A percentile compares a stretch with the other conserved stretches of the same genome.
These are phyloP conservation scores for Cucumis melo DNA, from an alignment of 306 rosid species.

Conservation along the genomic window DNA sequence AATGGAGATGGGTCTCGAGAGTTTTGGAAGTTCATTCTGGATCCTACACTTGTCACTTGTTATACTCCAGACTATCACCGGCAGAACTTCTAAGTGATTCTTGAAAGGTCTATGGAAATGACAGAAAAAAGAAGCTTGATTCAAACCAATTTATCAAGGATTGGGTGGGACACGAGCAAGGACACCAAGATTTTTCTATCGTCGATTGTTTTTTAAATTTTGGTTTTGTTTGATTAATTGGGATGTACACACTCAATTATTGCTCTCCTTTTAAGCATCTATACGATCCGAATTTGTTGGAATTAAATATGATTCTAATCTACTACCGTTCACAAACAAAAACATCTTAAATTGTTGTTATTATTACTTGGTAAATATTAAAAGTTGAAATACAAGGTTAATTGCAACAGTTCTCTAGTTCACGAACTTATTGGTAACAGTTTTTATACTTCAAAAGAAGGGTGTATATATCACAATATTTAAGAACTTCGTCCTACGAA, in stretches of 20 bases:
- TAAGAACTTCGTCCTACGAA: no score
- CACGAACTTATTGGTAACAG: background rate
- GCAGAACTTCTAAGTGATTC: slow-evolving; percentile 21
- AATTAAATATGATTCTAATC: background rate
- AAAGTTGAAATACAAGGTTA: no score
- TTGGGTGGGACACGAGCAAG: no score
- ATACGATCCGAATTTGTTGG: background rate
- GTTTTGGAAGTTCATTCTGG: slow-evolving; percentile 28
- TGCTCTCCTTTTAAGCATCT: no score
- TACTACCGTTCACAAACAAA: background rate
- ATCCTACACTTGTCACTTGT: slow-evolving; percentile 9
- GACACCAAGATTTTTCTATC: no score
- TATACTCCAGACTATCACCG: background rate
- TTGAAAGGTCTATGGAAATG: slow-evolving; percentile 23
- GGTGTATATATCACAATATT: no score
- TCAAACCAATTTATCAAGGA: no score
- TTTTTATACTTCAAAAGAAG: background rate
- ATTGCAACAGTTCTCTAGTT: no score
- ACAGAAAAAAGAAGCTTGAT: background rate
- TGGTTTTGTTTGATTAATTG: no score
- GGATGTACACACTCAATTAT: no score
- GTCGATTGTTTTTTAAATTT: no score
- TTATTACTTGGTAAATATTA: background rate
- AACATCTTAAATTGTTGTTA: background rate
- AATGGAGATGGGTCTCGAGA: slow-evolving; percentile 40